Conservation (phyloP, 23 red algal genomes). For the Pyropia yezoensis region DNA sequence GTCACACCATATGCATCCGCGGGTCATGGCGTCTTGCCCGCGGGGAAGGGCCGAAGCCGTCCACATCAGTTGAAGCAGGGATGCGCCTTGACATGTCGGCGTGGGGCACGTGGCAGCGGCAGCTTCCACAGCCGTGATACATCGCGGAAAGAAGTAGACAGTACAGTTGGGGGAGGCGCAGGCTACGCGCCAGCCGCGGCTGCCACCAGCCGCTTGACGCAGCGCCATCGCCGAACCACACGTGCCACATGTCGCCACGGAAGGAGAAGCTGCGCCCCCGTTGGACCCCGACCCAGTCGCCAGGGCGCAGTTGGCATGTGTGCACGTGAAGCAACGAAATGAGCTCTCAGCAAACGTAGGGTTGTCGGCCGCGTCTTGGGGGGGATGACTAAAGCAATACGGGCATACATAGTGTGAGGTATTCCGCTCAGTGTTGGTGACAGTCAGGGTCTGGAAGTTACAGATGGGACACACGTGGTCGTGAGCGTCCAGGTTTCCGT, state of each 20-base stretch:
- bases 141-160: constrained; percentile 47
- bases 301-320: constrained; percentile 16
- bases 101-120: neutral
- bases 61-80: constrained; percentile 8
- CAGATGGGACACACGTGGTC: constrained; percentile 43
- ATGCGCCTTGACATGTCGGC: constrained; percentile 7
- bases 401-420: constrained; percentile 10
- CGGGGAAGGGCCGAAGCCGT: constrained; percentile 12
- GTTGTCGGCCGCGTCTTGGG: neutral
- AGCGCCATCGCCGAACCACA: constrained; percentile 16
- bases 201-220: constrained; percentile 19
- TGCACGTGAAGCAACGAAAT: constrained; percentile 54
- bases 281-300: constrained; percentile 18
- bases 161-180: constrained; percentile 14
- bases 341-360: neutral
- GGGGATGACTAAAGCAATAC: neutral
- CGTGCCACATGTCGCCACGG: constrained; percentile 34
- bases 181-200: constrained; percentile 13
- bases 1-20: constrained; percentile 45
- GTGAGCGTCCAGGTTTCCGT: constrained; percentile 23
- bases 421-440: constrained; percentile 27
- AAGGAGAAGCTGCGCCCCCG: constrained; percentile 3
- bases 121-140: constrained; percentile 1
- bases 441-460: constrained; percentile 37
- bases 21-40: neutral